Evolutionary conservation across 2,329 filamentous ascomycete genomes (phyloP), one percentile per base, ranked within the genome.

Genomic region (Fusarium equiseti): DNA sequence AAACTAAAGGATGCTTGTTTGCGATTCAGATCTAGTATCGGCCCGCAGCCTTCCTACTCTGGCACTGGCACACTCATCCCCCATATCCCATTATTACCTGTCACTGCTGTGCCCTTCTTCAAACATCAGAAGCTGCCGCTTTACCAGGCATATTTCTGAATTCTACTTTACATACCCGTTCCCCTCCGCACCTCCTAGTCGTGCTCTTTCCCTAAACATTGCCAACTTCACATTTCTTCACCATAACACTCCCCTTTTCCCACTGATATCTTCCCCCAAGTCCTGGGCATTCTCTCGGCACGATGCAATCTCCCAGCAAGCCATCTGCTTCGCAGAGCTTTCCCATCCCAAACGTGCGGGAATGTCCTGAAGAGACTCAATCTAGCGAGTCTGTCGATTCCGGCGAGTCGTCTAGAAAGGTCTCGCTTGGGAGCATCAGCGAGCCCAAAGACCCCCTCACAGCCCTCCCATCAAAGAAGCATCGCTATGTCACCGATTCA

Each of bases 401-500:
- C 6, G 32, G 16, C 32, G 43, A 31, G 29, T 27, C 63, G 31
- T 44, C 50, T 29, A 43, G 55, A 57, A 56, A 58, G 49, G 43
- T 63, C 57, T 65, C 48, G 43, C 26, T 74, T 27, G 43, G 49
- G 40, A 57, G 53, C 18, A 51, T 70, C 38, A 51, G 50, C 32
- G 61, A 63, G 43, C 59, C 57, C 13, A 38, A 46, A 12, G 69
- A 74, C 22, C 51, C 63, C 49, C 73, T 72, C 18, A 35, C 49
- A 18, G 20, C 48, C 35, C 49, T 48, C 31, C 69, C 62, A 10
- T 27, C 51, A n/a, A 52, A 45, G 8, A 57, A 44, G 8, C 66
- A 71, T 24, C 61, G 59, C 27, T 74, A 70, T 38, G 59, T 72
- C 20, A 59, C 49, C 18, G 48, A 57, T 6, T 51, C 60, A n/a